Base-by-base conservation (phyloP, 148 eudicot species). In the Rhododendron ferrugineum region DNA sequence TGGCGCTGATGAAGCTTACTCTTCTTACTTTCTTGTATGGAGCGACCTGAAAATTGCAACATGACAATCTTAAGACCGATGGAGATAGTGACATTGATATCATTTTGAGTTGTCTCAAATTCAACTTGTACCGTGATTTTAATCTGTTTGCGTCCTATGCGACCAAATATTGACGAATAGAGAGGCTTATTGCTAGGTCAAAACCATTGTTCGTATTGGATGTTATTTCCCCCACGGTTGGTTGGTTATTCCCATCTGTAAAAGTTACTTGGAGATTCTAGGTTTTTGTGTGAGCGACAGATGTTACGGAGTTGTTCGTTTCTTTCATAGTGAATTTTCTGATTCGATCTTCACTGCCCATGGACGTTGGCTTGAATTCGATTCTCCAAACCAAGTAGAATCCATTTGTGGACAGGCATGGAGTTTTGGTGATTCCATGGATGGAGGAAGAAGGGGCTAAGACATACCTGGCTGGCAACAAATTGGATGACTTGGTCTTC, bases 11-110 rank as follows among this genome's bases (percentile, higher is more conserved):
- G 89, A 90, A 91, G 66, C 83, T 77, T 11, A 88, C 93, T 84
- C 56, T 89, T 81, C 89, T 89, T 2, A 91, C 88, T 83, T 90
- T 90, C 89, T 91, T 91, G 90, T 89, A 91, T 62, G 93, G 92
- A 6, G 93, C 91, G 84, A 91, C 93, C 93, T 91, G 88, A 82
- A 40, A 54, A 2, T 81, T 28, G 40, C 58, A 4, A 30, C 18
- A 11, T 23, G 11, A 18, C 44, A 14, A 40, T 16, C 37, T 78
- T 30, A 30, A 32, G 32, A 79, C 40, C 32, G 1, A 79, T 26
- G 54, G 11, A 23, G 22, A 42, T 79, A 37, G 28, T 30, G 58
- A 47, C 11, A 26, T 66, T 8, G 34, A 66, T 66, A 66, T 66
- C 73, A 26, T 66, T 66, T 26, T 66, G 32, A 10, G 32, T 26